Evolutionary conservation across 2,329 filamentous ascomycete genomes (phyloP), one percentile per base, ranked within the genome.

Genomic region (Colletotrichum tamarilloi): DNA sequence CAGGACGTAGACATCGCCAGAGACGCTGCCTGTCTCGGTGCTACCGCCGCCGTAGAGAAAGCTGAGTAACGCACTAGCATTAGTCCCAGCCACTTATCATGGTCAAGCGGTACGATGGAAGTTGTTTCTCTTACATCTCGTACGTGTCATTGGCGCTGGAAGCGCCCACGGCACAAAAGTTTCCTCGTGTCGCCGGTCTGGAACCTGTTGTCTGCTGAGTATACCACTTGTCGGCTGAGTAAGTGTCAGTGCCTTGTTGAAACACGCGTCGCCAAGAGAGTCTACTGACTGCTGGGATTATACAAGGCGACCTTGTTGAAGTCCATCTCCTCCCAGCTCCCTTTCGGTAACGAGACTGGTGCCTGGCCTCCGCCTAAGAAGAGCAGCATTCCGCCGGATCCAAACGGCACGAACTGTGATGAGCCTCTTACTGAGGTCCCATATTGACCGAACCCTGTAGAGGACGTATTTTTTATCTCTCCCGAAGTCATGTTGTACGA

Each of bases 11-110:
- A 84, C 78, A 6, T 83, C 80, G 35, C 78, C 67, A 4, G 77
- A 79, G 7, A 79, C 73, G 14, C 59, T 70, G 1, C 73, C 57
- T 16, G 72, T 71, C 22, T 78, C 75, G 52, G 72, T 69, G 24
- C 76, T 76, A 12, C 74, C 64, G 59, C 83, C 83, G 38, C 81
- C 83, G 55, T 84, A 83, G 2, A 84, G 76, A 69, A 81, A 84
- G 57, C 82, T 83, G 59, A 2, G 35, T 62, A 26, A 55, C 30
- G 24, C 24, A 26, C 24, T 26, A 3, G 24, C 24, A 26, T 26
- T 26, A 26, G 24, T 3, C 3, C 24, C 24, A 24, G 24, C 24
- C 24, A 26, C 24, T 4, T 26, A 3, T 4, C 3, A 26, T 26
- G 24, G 3, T 26, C 3, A 26, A 26, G 24, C 24, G 24, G 3